Evolutionary conservation across 768 basidiomycete genomes (phyloP).

Genomic region (Russula earlei): DNA sequence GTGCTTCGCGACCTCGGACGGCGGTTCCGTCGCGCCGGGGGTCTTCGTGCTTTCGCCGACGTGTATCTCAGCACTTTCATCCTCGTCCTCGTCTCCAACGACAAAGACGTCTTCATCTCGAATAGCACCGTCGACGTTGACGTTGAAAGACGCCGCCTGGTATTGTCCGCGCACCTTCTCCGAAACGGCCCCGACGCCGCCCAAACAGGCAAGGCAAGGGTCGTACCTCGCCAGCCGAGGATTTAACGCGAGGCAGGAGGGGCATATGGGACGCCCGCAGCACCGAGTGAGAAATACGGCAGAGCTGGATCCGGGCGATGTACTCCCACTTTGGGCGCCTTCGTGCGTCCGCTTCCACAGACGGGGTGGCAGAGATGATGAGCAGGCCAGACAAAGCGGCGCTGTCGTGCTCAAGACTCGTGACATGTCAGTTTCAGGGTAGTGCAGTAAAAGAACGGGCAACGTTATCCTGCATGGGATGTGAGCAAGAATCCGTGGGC

Average conservation of each 20-base stretch:
- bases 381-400: slow-evolving; percentile 50
- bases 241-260: slow-evolving; percentile 45
- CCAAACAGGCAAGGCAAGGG: slow-evolving; percentile 63
- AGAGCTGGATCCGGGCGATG: background rate
- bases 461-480: too few relatives aligned
- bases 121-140: slow-evolving; percentile 46
- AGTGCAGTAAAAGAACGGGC: too few relatives aligned
- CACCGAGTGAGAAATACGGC: slow-evolving; percentile 47
- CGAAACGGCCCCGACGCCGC: slow-evolving; percentile 39
- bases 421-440: background rate
- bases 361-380: slow-evolving; percentile 44
- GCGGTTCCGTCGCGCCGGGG: background rate
- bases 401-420: background rate
- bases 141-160: background rate
- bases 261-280: slow-evolving; percentile 59
- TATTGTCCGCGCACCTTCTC: slow-evolving; percentile 15
- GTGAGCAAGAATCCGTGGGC: too few relatives aligned
- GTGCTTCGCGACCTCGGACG: background rate
- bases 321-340: background rate
- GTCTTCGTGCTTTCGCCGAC: background rate
- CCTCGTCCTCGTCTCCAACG: slow-evolving; percentile 50
- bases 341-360: slow-evolving; percentile 5
- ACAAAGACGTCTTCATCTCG: slow-evolving; percentile 57
- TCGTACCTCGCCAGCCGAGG: slow-evolving; percentile 58
- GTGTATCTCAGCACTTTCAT: slow-evolving; percentile 17